phyloP scores from a whole-genome alignment of 768 basidiomycete genomes.

The Pulveroboletus sp. region DNA sequence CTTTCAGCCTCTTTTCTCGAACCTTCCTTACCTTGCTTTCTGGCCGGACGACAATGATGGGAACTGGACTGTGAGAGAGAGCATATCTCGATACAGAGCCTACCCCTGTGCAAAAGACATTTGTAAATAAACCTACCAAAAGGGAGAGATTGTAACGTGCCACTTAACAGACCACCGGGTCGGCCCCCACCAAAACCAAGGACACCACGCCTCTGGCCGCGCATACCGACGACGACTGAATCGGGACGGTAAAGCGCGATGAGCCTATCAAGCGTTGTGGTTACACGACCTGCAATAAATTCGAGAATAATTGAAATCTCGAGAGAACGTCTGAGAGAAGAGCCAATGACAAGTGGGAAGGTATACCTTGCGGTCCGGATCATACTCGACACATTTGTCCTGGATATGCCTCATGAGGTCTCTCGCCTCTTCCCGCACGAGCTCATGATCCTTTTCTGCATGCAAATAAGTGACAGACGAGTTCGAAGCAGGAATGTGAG shows the following conservation, averaged over 20 bases:
- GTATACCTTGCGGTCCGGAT: slow-evolving; percentile 67
- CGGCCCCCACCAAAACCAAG: slow-evolving; percentile 40
- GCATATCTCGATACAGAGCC: slow-evolving; percentile 71
- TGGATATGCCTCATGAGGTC: slow-evolving; percentile 77
- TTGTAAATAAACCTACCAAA: not conserved
- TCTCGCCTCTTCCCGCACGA: slow-evolving; percentile 80
- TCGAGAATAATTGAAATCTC: slow-evolving; percentile 89
- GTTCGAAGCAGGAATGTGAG: not conserved
- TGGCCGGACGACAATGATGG: slow-evolving; percentile 92
- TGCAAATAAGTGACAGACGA: not conserved
- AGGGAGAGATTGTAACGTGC: slow-evolving; percentile 5
- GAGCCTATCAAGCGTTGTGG: slow-evolving; percentile 85
- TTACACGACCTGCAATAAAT: slow-evolving; percentile 88
- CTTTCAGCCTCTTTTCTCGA: slow-evolving; percentile 77
- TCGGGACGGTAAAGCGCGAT: slow-evolving; percentile 91
- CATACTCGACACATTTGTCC: slow-evolving; percentile 72
- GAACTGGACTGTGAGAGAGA: slow-evolving; percentile 88
- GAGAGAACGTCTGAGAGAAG: not conserved
- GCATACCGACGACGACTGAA: slow-evolving; percentile 88
- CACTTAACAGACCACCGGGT: slow-evolving; percentile 23
- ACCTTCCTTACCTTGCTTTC: slow-evolving; percentile 83
- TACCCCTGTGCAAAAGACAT: slow-evolving; percentile 43
- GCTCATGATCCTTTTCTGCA: slow-evolving; percentile 69
- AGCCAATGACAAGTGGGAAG: not conserved
- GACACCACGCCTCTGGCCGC: slow-evolving; percentile 54